phyloP scores from a whole-genome alignment of 2,329 filamentous ascomycete species.

The Aspergillus sp. region DNA sequence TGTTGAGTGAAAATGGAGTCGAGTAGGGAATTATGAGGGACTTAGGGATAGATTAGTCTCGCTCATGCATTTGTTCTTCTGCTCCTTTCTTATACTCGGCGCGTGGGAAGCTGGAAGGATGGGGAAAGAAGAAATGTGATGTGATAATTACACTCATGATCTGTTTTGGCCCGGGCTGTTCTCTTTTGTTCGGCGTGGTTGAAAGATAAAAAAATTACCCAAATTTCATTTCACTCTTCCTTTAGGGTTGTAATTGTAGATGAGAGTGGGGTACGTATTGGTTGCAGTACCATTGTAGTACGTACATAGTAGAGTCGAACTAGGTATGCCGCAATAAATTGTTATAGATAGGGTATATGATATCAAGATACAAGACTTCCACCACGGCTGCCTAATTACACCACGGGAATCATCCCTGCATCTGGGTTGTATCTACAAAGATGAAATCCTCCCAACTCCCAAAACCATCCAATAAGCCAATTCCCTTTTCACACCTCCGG shows the following conservation, averaged over 20 bases:
- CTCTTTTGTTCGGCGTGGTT: conserved; percentile 21
- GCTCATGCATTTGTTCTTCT: background rate
- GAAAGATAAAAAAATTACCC: conserved; percentile 19
- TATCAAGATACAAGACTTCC: too few relatives aligned
- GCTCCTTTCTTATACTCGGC: background rate
- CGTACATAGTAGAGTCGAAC: background rate
- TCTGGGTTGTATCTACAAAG: background rate
- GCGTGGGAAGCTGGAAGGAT: background rate
- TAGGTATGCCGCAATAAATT: too few relatives aligned
- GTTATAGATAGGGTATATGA: too few relatives aligned
- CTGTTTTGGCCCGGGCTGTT: conserved; percentile 22
- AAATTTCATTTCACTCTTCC: conserved; percentile 10
- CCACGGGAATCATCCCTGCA: background rate
- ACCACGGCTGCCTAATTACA: too few relatives aligned
- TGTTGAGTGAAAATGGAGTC: background rate
- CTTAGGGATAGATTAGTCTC: background rate
- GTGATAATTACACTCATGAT: conserved; percentile 27
- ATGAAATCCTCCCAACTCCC: conserved; percentile 75
- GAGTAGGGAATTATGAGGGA: background rate
- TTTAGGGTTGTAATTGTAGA: conserved; percentile 9
- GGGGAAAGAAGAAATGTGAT: conserved; percentile 16
- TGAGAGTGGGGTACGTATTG: too few relatives aligned
- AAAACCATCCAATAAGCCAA: conserved; percentile 95
- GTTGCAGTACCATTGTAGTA: background rate
- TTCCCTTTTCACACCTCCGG: conserved; percentile 73